Conservation (phyloP, 1,139 yeast genomes). For the Scheffersomyces quercinus region DNA sequence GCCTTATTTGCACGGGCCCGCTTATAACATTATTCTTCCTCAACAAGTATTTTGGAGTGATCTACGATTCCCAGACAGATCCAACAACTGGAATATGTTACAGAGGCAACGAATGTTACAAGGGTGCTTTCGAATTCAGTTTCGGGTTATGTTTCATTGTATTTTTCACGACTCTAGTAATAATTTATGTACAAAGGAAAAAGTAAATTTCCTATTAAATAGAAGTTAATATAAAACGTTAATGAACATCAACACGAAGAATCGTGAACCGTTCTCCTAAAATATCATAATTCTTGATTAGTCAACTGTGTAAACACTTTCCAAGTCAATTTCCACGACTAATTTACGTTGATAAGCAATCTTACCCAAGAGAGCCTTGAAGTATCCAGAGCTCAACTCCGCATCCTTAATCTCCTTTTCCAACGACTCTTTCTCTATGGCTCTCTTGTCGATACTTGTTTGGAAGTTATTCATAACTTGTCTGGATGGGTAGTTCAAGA, state of each 20-base stretch:
- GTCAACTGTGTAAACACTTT: constrained; percentile 48
- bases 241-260: too few species aligned
- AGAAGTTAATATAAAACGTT: constrained; percentile 1
- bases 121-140: constrained; percentile 34
- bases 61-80: constrained; percentile 39
- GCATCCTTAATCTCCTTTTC: constrained; percentile 58
- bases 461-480: constrained; percentile 83
- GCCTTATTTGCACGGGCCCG: constrained; percentile 47
- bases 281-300: constrained; percentile 11
- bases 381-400: constrained; percentile 59
- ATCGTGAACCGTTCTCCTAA: too few species aligned
- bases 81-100: constrained; percentile 32
- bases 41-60: constrained; percentile 41
- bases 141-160: constrained; percentile 25
- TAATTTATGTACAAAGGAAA: constrained; percentile 29
- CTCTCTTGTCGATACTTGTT: constrained; percentile 61
- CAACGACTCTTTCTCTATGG: constrained; percentile 58
- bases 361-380: constrained; percentile 52
- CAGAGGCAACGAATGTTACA: constrained; percentile 39
- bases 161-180: constrained; percentile 20
- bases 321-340: constrained; percentile 56
- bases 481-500: constrained; percentile 76
- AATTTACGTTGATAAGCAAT: constrained; percentile 47
- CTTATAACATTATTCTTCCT: constrained; percentile 32
- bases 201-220: constrained; percentile 2